Evolutionary conservation across 2,329 filamentous ascomycete species (phyloP), one percentile per base, ranked within the genome.

Genomic region (Parastagonospora nodorum): DNA sequence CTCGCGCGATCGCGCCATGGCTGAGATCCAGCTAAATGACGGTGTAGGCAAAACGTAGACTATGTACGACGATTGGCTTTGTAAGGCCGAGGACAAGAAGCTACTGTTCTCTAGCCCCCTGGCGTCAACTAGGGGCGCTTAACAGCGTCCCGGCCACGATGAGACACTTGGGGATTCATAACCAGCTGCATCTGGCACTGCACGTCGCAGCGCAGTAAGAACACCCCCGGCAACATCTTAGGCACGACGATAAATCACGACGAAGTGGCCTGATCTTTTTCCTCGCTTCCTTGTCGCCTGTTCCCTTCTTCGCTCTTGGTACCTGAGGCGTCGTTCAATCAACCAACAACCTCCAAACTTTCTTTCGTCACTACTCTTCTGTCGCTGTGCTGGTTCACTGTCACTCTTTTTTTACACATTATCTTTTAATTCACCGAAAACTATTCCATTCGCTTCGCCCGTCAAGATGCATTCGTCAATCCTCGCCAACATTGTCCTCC

Each of bases 341-440:
- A 39, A 24, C 15, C 37, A 39, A 39, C 52, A 35, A 30, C 41
- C 45, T 40, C 51, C 12, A 45, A 42, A 46, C 57, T 48, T 57
- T 50, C 37, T 58, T 55, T 58, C 51, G 54, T 43, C 56, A 48
- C 48, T 50, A 50, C 45, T 57, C 46, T 63, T 54, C 54, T 43
- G 61, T 54, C 56, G 48, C 55, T 58, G 62, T 70, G 67, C 69
- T 63, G 68, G 68, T 60, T 59, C 68, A 68, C 66, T 24, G n/a
- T 58, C 46, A 38, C 52, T 55, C 58, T 51, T 43, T 48, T 38
- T 41, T 39, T 59, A 56, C 59, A 32, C 30, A 4, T n/a, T 61
- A 50, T 35, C 29, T 44, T 53, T 51, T 11, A 43, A 24, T 24
- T 24, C 19, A 24, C 5, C 19, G 19, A 24, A 24, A 10, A 50